Conservation (phyloP, 345 rosid species). For the Acer yangbiense region DNA sequence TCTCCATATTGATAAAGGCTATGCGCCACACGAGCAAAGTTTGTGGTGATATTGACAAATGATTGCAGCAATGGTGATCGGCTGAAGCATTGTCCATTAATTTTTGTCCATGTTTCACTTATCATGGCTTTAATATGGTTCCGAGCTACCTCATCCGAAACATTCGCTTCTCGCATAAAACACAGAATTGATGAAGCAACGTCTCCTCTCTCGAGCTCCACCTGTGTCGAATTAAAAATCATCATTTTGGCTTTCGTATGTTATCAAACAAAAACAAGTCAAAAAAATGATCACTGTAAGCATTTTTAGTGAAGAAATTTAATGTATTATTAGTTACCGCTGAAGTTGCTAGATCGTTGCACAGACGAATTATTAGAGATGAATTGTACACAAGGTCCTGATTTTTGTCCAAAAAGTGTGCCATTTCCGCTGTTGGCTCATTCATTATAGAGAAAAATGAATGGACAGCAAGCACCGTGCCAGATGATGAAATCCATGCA, state of each 20-base stretch:
- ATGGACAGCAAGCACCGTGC: conserved; percentile 34
- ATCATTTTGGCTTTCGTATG: too few species aligned
- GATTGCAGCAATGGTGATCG: conserved; percentile 19
- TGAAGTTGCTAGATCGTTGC: conserved; percentile 54
- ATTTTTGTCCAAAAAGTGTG: conserved; percentile 6
- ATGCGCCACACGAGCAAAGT: conserved; percentile 44
- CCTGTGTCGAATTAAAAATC: conserved; percentile 15
- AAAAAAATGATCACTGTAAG: neutral
- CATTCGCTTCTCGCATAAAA: conserved; percentile 41
- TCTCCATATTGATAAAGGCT: conserved; percentile 50
- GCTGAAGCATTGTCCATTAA: conserved; percentile 31
- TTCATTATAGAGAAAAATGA: conserved; percentile 29
- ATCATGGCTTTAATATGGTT: conserved; percentile 33
- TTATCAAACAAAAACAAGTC: neutral
- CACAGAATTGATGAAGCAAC: conserved; percentile 50
- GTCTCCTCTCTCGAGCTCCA: conserved; percentile 58
- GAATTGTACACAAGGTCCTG: conserved; percentile 35
- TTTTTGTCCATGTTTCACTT: conserved; percentile 38
- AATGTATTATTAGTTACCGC: conserved; percentile 25
- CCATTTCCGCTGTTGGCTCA: conserved; percentile 12
- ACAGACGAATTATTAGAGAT: conserved; percentile 45
- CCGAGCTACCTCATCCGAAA: conserved; percentile 40
- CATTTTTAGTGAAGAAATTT: neutral
- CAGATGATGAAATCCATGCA: conserved; percentile 49
- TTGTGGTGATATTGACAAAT: conserved; percentile 26